Percentiles rank a stretch among this genome's conserved stretches.
These are phyloP conservation scores for Candida orba DNA, from an alignment of 805 yeast species.

Conservation along the genomic window DNA sequence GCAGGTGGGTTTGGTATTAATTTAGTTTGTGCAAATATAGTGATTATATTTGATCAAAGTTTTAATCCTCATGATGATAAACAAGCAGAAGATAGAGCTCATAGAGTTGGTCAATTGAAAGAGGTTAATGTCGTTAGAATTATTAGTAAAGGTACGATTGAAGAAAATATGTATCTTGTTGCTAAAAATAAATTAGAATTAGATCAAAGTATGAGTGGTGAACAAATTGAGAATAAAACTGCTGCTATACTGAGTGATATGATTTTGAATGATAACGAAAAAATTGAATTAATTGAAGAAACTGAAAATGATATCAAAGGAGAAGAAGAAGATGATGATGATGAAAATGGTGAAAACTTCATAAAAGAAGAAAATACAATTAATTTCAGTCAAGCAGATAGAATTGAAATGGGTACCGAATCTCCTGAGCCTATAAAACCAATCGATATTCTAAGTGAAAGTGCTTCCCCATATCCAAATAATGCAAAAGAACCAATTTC, in stretches of 20 bases:
- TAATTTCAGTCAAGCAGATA: neutral
- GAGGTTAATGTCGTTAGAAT: slow-evolving; percentile 76
- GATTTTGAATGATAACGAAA: slow-evolving; percentile 36
- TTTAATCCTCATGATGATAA: slow-evolving; percentile 98
- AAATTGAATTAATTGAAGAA: slow-evolving; percentile 1
- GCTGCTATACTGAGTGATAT: slow-evolving; percentile 31
- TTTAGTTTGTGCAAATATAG: slow-evolving; percentile 89
- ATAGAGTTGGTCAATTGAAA: slow-evolving; percentile 89
- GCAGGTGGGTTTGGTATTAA: slow-evolving; percentile 99
- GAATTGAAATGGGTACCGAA: neutral
- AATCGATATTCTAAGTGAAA: too few species aligned
- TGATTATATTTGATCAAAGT: slow-evolving; percentile 84
- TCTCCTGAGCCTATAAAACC: too few species aligned
- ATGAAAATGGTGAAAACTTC: neutral
- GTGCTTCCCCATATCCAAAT: too few species aligned
- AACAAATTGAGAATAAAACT: slow-evolving; percentile 22
- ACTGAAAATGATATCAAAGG: neutral
- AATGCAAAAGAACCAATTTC: neutral
- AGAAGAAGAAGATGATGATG: neutral
- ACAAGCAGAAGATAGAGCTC: slow-evolving; percentile 98
- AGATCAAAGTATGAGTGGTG: slow-evolving; percentile 39
- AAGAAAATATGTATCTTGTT: slow-evolving; percentile 77
- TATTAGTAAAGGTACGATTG: slow-evolving; percentile 70
- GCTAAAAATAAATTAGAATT: slow-evolving; percentile 89
- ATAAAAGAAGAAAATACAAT: neutral